phyloP scores from a whole-genome alignment of 257 asterid species.

The Thymus mandschuricus region DNA sequence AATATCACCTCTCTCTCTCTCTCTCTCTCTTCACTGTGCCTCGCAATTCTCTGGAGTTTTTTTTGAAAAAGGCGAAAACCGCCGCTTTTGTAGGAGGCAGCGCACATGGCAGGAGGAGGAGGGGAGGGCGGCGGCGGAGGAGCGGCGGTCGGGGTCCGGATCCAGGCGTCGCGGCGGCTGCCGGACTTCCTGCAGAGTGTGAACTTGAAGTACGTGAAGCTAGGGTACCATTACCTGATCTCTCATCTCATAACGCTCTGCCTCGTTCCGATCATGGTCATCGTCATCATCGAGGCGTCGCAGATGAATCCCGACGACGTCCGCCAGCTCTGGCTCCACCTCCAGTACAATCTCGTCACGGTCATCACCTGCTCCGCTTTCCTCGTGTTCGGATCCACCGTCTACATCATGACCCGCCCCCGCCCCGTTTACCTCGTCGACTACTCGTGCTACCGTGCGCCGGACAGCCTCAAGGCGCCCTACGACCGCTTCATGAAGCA shows the following conservation, averaged over 20 bases:
- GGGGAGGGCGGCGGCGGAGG: constrained; percentile 34
- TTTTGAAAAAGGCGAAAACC: background rate
- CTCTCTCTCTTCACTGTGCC: background rate
- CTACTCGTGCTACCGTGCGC: constrained; percentile 67
- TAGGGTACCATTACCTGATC: constrained; percentile 88
- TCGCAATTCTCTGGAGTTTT: background rate
- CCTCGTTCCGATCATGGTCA: constrained; percentile 61
- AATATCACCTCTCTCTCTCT: background rate
- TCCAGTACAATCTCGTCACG: constrained; percentile 68
- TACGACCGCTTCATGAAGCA: constrained; percentile 54
- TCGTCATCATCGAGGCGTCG: constrained; percentile 58
- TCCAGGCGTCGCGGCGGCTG: constrained; percentile 58
- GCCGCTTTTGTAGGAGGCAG: no score
- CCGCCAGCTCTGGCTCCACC: constrained; percentile 66
- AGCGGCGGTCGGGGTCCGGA: constrained; percentile 59
- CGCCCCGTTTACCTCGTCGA: constrained; percentile 73
- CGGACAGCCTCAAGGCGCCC: constrained; percentile 56
- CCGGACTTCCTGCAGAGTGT: constrained; percentile 88
- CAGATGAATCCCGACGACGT: constrained; percentile 74
- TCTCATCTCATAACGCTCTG: constrained; percentile 69
- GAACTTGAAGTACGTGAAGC: constrained; percentile 75
- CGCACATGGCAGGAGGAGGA: constrained; percentile 53
- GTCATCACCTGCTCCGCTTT: constrained; percentile 62
- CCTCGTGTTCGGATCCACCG: constrained; percentile 75
- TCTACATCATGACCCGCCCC: constrained; percentile 72